Base-by-base conservation (phyloP, 352 stramenopile species). In the Pythium scleroteichum region DNA sequence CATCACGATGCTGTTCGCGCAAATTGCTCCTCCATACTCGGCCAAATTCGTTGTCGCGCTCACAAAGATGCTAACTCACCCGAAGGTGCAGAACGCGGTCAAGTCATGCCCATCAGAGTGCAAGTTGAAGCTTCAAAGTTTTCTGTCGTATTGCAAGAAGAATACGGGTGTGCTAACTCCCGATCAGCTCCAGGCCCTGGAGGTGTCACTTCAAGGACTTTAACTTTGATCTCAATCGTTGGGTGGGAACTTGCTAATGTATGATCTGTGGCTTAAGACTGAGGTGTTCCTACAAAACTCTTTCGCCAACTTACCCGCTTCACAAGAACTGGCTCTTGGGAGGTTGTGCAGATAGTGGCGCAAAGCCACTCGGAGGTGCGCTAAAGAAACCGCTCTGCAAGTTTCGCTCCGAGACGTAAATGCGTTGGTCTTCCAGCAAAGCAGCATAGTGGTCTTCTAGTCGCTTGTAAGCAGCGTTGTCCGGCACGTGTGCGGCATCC, bases 81-180 rank as follows among this genome's bases (percentile, higher is more conserved):
- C 86, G 3, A 95, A 95, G 54, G 84, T 95, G 33, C 78, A 91
- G 44, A 92, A 82, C 27, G 86, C 86, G 1, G 78, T 94, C 48
- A 92, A 88, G 49, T 87, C 82, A 27, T 94, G 86, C 55, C 85
- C 86, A 23, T 53, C 67, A 0, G 86, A 95, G 52, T 91, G 71
- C 62, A 92, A 90, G 58, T 47, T 71, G n/a, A 92, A 93, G 67
- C 60, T 95, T 46, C 69, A 66, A 27, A 73, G 61, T 20, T 95
- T 94, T 42, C 69, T 82, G 46, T 53, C 35, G 26, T 92, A 87
- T 49, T 92, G 82, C 67, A 83, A 79, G 47, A 88, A 88, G 52
- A 87, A 87, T 49, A 59, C 69, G 19, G 72, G 42, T 14, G 67
- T 87, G 46, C 33, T 94, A 17, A 79, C 82, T 3, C 62, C 76